Evolutionary conservation across 352 stramenopile species (phyloP), one percentile per base, ranked within the genome.

Genomic region (Phytophthora citricola): DNA sequence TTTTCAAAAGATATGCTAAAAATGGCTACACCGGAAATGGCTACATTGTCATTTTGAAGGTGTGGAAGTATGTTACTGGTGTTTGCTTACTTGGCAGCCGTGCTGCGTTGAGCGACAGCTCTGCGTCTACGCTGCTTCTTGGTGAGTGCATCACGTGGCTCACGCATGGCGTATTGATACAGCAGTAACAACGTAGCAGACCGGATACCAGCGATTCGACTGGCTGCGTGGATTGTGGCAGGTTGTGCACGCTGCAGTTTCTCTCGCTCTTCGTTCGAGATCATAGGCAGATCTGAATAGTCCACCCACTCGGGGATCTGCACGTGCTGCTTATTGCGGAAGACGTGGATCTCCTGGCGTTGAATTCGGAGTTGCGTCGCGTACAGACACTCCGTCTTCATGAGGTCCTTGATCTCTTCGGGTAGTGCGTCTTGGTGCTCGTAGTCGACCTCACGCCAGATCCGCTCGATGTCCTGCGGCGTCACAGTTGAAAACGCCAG

Each of bases 181-280:
- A 94, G 57, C 44, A 94, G 65, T 69, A 94, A 67, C 27, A 94
- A 69, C 20, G 86, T 94, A 40, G 86, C 75, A 29, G 86, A 94
- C 5, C 86, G 86, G 46, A 94, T 78, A 34, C 96, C 96, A 38
- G 92, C 95, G 55, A 99, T 99, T 59, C 97, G 90, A 50, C 88
- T 97, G 14, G 97, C 97, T 14, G 97, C 96, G 57, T 97, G 87
- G 83, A 99, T 98, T 17, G 95, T 99, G 26, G 78, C 76, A 5
- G 97, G 97, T 49, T 88, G 75, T 36, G 93, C 81, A 41, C 52
- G 73, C 46, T 85, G 72, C 39, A 99, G 75, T 70, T 98, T 98
- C 73, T 99, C 94, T 47, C 87, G 82, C 63, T 99, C 97, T 75
- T 99, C 97, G 63, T 94, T 97, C 34, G 93, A 98, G 60, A 99